Evolutionary conservation across 805 yeast genomes (phyloP), one percentile per base, ranked within the genome.

Genomic region (Barnettozyma vustinii): DNA sequence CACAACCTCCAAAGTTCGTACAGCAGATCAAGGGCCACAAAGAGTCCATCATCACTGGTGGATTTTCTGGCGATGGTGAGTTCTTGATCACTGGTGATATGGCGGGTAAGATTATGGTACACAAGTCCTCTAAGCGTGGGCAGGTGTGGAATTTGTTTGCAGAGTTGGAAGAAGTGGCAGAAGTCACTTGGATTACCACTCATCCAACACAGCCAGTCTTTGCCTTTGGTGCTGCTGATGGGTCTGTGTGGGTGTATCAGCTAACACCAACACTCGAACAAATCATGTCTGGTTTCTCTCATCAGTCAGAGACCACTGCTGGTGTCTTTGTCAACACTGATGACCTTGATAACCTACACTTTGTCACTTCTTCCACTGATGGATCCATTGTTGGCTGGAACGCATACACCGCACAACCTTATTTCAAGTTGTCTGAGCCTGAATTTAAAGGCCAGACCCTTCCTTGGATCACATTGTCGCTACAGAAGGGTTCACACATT

Each of bases 231-330:
- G 92, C 89, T 20, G 72, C 75, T 8, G 97, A 91, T 66, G 99
- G 99, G 3, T 84, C 96, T 0, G 95, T 91, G 4, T 92, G 97
- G 96, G 88, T 84, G 25, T 94, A 90, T 63, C 87, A 84, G 60
- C 75, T 91, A 37, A 66, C 68, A 21, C 78, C 84, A 45, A 66
- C 77, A 10, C 67, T 86, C 46, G 88, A 81, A 50, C 86, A 83
- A 62, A 68, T 87, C 35, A 83, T 87, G 84, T 74, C 84, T 42
- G 94, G 92, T 2, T 86, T 84, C 61, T 80, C 84, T 18, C 98
- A 92, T 68, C 81, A 86, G 50, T 67, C 77, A 50, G 94, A 91
- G 57, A 83, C 92, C 63, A 86, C 91, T 27, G 80, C 75, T 54
- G 97, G 96, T 47, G 75, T 72, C 16, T 94, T 94, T 64, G 77